Evolutionary conservation across 2,329 filamentous ascomycete genomes (phyloP).

Genomic region (Fusarium drepaniforme): DNA sequence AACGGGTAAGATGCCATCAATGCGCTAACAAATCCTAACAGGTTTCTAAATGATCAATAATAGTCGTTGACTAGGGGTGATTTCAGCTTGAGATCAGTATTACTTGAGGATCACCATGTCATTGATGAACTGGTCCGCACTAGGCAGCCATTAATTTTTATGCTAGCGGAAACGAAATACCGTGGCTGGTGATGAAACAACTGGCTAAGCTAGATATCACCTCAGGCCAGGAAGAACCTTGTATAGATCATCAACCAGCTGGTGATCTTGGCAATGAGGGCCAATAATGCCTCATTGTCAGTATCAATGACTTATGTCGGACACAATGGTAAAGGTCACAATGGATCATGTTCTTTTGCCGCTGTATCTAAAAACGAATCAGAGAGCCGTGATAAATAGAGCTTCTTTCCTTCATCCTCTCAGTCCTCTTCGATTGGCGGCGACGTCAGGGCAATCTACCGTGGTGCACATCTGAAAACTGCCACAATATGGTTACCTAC

Average conservation of each 20-base stretch:
- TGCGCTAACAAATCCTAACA: too few relatives aligned
- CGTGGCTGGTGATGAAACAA: background rate
- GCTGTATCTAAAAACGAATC: background rate
- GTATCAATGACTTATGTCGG: background rate
- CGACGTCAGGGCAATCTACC: background rate
- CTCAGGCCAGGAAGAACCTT: background rate
- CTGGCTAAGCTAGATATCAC: background rate
- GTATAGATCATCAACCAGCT: background rate
- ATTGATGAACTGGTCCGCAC: background rate
- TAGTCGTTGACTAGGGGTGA: background rate
- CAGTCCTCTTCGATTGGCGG: background rate
- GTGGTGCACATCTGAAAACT: background rate
- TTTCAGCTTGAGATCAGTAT: background rate
- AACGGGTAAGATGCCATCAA: too few relatives aligned
- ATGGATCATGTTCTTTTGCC: background rate
- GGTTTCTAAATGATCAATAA: too few relatives aligned
- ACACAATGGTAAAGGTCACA: background rate
- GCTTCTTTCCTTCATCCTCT: background rate
- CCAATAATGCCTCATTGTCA: background rate
- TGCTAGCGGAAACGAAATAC: background rate
- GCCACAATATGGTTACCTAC: background rate
- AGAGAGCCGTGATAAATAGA: background rate
- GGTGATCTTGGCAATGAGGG: background rate
- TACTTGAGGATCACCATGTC: background rate
- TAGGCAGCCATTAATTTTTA: background rate